Evolutionary conservation across 2,329 filamentous ascomycete genomes (phyloP).

Genomic region (Aspergillus quadricinctus): DNA sequence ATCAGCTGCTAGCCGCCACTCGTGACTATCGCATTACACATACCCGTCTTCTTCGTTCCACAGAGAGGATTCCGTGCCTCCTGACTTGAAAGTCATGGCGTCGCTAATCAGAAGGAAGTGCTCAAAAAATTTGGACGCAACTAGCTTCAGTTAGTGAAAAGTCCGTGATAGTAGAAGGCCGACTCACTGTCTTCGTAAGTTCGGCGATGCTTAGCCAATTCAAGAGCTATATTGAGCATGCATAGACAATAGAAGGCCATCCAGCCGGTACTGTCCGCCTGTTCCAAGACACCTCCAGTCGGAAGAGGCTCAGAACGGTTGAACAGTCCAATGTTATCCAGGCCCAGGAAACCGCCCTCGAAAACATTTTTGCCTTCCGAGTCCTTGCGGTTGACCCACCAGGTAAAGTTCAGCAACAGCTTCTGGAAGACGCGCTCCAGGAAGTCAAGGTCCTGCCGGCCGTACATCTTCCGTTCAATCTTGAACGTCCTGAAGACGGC

Average conservation of each 20-base stretch:
- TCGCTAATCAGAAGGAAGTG: conserved; percentile 98
- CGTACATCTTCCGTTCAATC: conserved; percentile 96
- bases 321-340: conserved; percentile 97
- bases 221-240: conserved; percentile 95
- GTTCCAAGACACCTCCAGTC: conserved; percentile 87
- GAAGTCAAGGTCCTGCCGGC: conserved; percentile 90
- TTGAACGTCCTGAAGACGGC: conserved; percentile 94
- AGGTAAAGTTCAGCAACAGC: conserved; percentile 91
- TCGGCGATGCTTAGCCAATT: conserved; percentile 89
- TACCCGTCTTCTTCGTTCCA: conserved; percentile 89
- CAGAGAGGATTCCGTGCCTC: conserved; percentile 71
- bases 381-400: conserved; percentile 99
- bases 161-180: neutral
- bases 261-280: conserved; percentile 97
- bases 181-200: conserved; percentile 76
- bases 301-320: conserved; percentile 93
- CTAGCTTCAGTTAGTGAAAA: conserved; percentile 28
- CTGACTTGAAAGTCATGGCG: conserved; percentile 81
- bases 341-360: conserved; percentile 88
- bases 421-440: conserved; percentile 96
- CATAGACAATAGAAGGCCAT: conserved; percentile 97
- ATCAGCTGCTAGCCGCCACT: conserved; percentile 10
- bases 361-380: conserved; percentile 94
- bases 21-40: neutral
- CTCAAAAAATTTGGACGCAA: conserved; percentile 98